Conservation (phyloP, 345 rosid genomes). For the Pugionium dolabratum region DNA sequence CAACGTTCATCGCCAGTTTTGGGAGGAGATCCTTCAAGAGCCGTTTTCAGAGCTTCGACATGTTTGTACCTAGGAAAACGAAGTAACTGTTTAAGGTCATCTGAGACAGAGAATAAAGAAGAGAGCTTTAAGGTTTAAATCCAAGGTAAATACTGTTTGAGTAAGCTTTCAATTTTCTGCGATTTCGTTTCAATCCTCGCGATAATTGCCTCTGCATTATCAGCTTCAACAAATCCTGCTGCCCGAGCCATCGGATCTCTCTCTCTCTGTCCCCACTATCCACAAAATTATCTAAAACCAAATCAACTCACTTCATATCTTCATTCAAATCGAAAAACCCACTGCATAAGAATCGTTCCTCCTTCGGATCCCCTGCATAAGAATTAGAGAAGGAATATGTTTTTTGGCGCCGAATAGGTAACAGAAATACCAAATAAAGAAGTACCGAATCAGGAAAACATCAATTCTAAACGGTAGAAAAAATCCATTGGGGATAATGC, state of each 20-base stretch:
- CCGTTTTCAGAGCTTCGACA: conserved; percentile 87
- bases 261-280: neutral
- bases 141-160: conserved; percentile 57
- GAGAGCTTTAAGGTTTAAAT: neutral
- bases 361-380: neutral
- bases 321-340: conserved; percentile 1
- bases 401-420: neutral
- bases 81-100: neutral
- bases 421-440: neutral
- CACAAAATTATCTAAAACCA: conserved; percentile 3
- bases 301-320: conserved; percentile 3
- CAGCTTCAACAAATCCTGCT: conserved; percentile 69
- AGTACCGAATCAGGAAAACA: neutral
- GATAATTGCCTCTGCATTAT: conserved; percentile 91
- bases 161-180: conserved; percentile 83
- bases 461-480: neutral
- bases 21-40: conserved; percentile 89
- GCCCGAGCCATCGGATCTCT: conserved; percentile 22
- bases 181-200: conserved; percentile 89
- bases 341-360: neutral
- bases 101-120: conserved; percentile 15
- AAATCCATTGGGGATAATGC: neutral
- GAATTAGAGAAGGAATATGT: neutral
- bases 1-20: conserved; percentile 83
- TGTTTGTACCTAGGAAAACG: conserved; percentile 39